Conservation (phyloP, 441 rosid genomes). For the Corymbia citriodora region DNA sequence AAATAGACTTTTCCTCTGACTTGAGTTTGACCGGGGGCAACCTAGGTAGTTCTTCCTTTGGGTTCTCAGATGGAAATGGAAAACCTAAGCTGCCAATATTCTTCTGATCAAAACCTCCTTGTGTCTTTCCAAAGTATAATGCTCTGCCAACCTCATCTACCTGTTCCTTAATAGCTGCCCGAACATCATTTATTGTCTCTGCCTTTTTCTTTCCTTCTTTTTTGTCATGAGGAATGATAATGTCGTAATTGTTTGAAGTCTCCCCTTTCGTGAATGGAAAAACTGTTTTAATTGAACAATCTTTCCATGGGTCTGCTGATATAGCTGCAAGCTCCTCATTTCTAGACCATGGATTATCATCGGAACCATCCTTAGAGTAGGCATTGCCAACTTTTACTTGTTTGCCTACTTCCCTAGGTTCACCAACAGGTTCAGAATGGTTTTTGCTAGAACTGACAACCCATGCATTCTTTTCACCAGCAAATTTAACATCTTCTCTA, state of each 20-base stretch:
- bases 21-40: conserved; percentile 87
- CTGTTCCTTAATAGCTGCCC: conserved; percentile 67
- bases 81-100: conserved; percentile 32
- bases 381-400: conserved; percentile 23
- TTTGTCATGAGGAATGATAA: conserved; percentile 30
- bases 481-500: conserved; percentile 48
- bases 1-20: conserved; percentile 72
- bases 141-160: conserved; percentile 83
- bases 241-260: conserved; percentile 34
- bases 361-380: conserved; percentile 26
- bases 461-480: conserved; percentile 52
- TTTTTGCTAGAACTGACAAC: conserved; percentile 48
- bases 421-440: conserved; percentile 37
- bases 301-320: conserved; percentile 62
- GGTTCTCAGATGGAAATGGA: conserved; percentile 42
- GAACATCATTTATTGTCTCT: conserved; percentile 31
- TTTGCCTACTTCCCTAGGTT: conserved; percentile 37
- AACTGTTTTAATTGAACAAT: conserved; percentile 69
- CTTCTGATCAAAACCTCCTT: conserved; percentile 42
- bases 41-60: conserved; percentile 78
- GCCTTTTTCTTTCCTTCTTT: conserved; percentile 65
- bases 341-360: conserved; percentile 53
- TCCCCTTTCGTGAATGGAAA: conserved; percentile 56
- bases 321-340: conserved; percentile 34
- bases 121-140: conserved; percentile 52